phyloP scores from a whole-genome alignment of 805 yeast species.

The Starmerella apis region DNA sequence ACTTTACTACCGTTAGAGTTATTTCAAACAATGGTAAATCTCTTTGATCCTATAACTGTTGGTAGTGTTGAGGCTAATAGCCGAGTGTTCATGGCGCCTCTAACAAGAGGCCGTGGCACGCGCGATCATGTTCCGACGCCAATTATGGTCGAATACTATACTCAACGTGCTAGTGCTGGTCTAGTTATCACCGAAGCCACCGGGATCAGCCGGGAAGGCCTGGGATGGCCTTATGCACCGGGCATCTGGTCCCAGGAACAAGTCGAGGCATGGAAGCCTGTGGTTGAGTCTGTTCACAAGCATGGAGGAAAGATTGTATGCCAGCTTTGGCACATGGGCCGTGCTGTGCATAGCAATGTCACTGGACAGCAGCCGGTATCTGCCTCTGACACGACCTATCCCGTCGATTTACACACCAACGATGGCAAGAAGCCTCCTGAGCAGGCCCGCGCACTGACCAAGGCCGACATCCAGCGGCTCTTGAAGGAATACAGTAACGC shows the following conservation, averaged over 20 bases:
- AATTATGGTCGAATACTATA: slow-evolving; percentile 44
- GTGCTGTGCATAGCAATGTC: slow-evolving; percentile 16
- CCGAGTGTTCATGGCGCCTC: slow-evolving; percentile 41
- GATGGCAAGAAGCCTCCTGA: slow-evolving; percentile 22
- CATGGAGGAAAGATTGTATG: slow-evolving; percentile 22
- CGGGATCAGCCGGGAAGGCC: slow-evolving; percentile 36
- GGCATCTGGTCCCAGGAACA: slow-evolving; percentile 30
- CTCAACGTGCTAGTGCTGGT: slow-evolving; percentile 41
- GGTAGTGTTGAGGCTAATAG: slow-evolving; percentile 31
- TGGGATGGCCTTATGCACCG: slow-evolving; percentile 33
- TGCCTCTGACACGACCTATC: slow-evolving; percentile 8
- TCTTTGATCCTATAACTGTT: slow-evolving; percentile 33
- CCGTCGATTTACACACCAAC: slow-evolving; percentile 8
- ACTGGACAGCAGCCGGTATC: slow-evolving; percentile 18
- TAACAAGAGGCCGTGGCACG: slow-evolving; percentile 38
- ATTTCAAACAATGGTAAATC: not conserved
- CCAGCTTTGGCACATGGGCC: slow-evolving; percentile 25
- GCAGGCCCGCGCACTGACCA: slow-evolving; percentile 35
- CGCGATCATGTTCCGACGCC: slow-evolving; percentile 35
- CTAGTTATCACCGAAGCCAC: slow-evolving; percentile 52
- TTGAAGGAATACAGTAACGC: slow-evolving; percentile 42
- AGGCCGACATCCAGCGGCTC: slow-evolving; percentile 37
- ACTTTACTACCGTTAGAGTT: too few species aligned
- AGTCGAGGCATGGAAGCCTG: slow-evolving; percentile 31
- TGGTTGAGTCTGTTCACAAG: slow-evolving; percentile 29